phyloP scores from a whole-genome alignment of 371 early-diverging fungal species.

The Lichtheimia corymbifera region DNA sequence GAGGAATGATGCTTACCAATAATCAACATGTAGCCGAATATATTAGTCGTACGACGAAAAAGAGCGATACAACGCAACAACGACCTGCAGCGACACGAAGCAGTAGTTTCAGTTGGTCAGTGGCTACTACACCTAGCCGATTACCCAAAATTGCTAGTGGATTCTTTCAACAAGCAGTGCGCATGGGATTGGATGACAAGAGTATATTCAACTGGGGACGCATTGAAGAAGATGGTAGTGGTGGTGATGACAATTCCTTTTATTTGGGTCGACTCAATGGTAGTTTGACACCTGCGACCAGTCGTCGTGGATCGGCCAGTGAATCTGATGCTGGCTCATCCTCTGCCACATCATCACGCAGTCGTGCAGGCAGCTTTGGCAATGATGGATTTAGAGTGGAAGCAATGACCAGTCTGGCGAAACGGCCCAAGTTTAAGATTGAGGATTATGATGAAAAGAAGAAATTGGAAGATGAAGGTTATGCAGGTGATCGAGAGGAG shows the following conservation, averaged over 20 bases:
- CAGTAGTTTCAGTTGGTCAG: slow-evolving; percentile 20
- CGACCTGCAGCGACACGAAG: slow-evolving; percentile 19
- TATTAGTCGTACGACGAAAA: slow-evolving; percentile 11
- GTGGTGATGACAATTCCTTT: slow-evolving; percentile 15
- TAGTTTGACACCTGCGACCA: slow-evolving; percentile 11
- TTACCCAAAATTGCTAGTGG: slow-evolving; percentile 28
- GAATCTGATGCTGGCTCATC: slow-evolving; percentile 20
- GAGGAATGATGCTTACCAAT: not conserved
- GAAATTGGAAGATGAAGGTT: slow-evolving; percentile 21
- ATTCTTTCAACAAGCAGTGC: slow-evolving; percentile 26
- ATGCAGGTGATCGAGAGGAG: slow-evolving; percentile 28
- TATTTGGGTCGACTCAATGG: slow-evolving; percentile 19
- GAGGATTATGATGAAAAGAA: slow-evolving; percentile 21
- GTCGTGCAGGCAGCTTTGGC: slow-evolving; percentile 30
- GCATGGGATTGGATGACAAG: slow-evolving; percentile 51
- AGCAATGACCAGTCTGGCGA: slow-evolving; percentile 8
- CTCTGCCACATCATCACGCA: slow-evolving; percentile 11
- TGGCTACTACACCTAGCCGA: slow-evolving; percentile 14
- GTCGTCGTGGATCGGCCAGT: slow-evolving; percentile 27
- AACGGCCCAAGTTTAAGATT: slow-evolving; percentile 20
- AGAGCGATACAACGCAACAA: not conserved
- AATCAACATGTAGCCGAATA: slow-evolving; percentile 16
- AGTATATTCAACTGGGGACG: slow-evolving; percentile 53
- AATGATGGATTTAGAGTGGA: slow-evolving; percentile 23
- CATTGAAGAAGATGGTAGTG: slow-evolving; percentile 17